A percentile compares a stretch with the other conserved stretches of the same genome.
phyloP scores from a whole-genome alignment of 192 early-diverging fungal genomes.

The Coemansia sp. region DNA sequence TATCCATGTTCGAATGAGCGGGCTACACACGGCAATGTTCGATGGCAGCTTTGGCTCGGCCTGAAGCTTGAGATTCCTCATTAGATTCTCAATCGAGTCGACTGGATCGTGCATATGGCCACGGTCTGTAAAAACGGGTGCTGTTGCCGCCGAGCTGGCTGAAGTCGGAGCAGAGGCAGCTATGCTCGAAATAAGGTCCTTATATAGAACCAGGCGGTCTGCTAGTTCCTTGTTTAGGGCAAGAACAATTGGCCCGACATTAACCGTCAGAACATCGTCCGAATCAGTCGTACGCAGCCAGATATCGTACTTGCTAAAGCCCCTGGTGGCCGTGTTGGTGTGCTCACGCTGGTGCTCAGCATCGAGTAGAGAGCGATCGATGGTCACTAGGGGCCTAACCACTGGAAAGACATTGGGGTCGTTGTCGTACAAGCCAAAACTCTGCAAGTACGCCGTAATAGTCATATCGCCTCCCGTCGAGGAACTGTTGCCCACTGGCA shows the following conservation, averaged over 20 bases:
- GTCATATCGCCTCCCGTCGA: conserved; percentile 12
- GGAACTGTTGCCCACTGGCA: not conserved
- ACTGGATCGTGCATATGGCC: conserved; percentile 19
- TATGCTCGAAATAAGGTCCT: conserved; percentile 24
- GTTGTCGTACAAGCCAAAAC: conserved; percentile 48
- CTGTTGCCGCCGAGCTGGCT: not conserved
- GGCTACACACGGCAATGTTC: conserved; percentile 50
- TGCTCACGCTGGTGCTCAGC: not conserved
- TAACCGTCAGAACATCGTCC: conserved; percentile 32
- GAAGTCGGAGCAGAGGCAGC: not conserved
- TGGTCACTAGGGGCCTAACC: conserved; percentile 29
- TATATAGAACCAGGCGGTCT: conserved; percentile 39
- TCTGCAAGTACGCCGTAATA: conserved; percentile 37
- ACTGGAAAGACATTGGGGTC: conserved; percentile 43
- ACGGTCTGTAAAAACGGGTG: not conserved
- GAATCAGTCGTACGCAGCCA: conserved; percentile 34
- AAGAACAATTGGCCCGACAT: conserved; percentile 41
- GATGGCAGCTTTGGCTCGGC: conserved; percentile 35
- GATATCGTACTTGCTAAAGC: conserved; percentile 35
- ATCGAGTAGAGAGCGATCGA: conserved; percentile 33
- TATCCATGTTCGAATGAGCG: conserved; percentile 53
- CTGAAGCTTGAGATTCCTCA: conserved; percentile 40
- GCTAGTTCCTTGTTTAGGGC: conserved; percentile 44
- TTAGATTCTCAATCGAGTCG: conserved; percentile 46
- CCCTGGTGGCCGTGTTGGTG: not conserved